These are phyloP conservation scores for Fraxinus platypoda DNA, from an alignment of 305 asterid species.

Conservation along the genomic window DNA sequence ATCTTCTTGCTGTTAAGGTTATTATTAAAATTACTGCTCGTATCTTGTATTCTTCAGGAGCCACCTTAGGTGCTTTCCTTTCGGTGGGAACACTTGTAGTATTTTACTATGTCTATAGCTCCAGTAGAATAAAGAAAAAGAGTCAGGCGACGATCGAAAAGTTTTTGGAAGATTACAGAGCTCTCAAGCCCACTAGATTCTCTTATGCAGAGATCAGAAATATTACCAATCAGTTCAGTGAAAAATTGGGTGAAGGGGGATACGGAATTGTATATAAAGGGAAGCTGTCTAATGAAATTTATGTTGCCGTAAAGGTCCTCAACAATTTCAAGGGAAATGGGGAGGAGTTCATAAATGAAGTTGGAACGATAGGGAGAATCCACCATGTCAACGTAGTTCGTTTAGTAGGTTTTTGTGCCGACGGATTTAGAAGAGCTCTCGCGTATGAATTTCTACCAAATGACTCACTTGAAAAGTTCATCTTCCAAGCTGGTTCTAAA, in stretches of 20 bases:
- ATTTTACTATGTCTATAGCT: slow-evolving; percentile 1
- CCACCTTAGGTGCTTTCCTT: slow-evolving; percentile 22
- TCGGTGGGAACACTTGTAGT: neutral
- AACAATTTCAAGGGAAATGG: slow-evolving; percentile 14
- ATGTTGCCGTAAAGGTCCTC: slow-evolving; percentile 27
- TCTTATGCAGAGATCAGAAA: slow-evolving; percentile 21
- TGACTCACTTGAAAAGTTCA: slow-evolving; percentile 27
- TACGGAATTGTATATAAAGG: slow-evolving; percentile 28
- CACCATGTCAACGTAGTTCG: slow-evolving; percentile 33
- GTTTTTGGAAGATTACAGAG: slow-evolving; percentile 26
- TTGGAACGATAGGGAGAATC: slow-evolving; percentile 25
- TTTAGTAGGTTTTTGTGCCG: slow-evolving; percentile 27
- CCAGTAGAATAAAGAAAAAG: slow-evolving; percentile 16
- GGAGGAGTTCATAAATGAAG: slow-evolving; percentile 32
- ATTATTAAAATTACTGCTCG: neutral
- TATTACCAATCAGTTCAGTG: slow-evolving; percentile 15
- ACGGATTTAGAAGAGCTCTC: slow-evolving; percentile 20
- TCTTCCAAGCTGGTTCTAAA: neutral
- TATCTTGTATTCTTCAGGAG: slow-evolving; percentile 10
- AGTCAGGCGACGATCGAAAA: neutral
- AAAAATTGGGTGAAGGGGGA: slow-evolving; percentile 27
- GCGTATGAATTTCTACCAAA: slow-evolving; percentile 26
- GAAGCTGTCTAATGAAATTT: slow-evolving; percentile 20
- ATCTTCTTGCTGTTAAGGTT: neutral
- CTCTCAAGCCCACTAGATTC: slow-evolving; percentile 25